phyloP scores from a whole-genome alignment of 2,329 filamentous ascomycete genomes.

The Lasiodiplodia sp. region DNA sequence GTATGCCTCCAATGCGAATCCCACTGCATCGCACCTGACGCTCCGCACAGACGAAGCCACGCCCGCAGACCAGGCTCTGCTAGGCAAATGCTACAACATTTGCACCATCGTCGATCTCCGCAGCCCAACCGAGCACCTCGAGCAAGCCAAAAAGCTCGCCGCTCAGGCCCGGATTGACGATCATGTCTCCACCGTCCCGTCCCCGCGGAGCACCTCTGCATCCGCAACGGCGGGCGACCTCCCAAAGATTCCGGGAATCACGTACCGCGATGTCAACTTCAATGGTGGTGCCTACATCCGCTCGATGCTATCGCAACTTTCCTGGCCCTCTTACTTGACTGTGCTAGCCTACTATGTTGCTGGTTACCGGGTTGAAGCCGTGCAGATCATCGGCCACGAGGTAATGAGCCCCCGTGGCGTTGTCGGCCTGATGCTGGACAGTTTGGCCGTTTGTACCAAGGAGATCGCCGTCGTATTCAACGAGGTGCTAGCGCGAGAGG shows the following conservation, averaged over 20 bases:
- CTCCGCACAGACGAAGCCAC: slow-evolving; percentile 71
- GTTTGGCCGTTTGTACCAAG: slow-evolving; percentile 69
- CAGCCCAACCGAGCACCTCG: slow-evolving; percentile 77
- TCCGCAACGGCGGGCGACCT: slow-evolving; percentile 58
- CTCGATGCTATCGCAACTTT: slow-evolving; percentile 71
- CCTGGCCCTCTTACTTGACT: slow-evolving; percentile 70
- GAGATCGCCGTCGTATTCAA: slow-evolving; percentile 66
- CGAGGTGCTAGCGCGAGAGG: slow-evolving; percentile 53
- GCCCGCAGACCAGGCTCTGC: slow-evolving; percentile 64
- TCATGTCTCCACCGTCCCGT: slow-evolving; percentile 42
- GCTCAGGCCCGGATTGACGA: slow-evolving; percentile 43
- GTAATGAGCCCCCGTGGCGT: slow-evolving; percentile 78
- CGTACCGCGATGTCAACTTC: slow-evolving; percentile 73
- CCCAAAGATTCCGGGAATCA: slow-evolving; percentile 68
- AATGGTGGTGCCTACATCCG: slow-evolving; percentile 76
- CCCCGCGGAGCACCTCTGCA: slow-evolving; percentile 39
- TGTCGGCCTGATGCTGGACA: slow-evolving; percentile 72
- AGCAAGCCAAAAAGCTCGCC: slow-evolving; percentile 69
- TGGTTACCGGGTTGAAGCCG: slow-evolving; percentile 73
- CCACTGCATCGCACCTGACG: not conserved
- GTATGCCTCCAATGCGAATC: slow-evolving; percentile 31
- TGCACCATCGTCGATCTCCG: slow-evolving; percentile 80
- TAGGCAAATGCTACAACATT: slow-evolving; percentile 69
- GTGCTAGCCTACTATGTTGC: slow-evolving; percentile 69
- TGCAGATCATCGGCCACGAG: slow-evolving; percentile 71